A percentile compares a stretch with the other conserved stretches of the same genome.
Evolutionary conservation across 192 early-diverging fungal species (phyloP).

Genomic region (Rhizophagus sp.): DNA sequence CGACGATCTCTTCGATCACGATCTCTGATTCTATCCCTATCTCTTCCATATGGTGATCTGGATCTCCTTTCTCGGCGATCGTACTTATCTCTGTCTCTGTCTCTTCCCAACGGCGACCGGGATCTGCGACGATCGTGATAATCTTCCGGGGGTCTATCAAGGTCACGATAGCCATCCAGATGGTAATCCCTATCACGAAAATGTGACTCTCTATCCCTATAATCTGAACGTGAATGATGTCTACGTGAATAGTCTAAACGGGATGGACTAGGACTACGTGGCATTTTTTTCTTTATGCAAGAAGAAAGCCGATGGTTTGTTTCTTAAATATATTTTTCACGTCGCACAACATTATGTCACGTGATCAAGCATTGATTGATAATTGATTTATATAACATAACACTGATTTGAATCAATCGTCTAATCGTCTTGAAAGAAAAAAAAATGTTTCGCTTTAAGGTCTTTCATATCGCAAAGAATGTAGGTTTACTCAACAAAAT

Average conservation of each 20-base stretch:
- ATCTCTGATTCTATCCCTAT: neutral
- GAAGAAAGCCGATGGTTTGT: neutral
- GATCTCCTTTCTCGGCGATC: slow-evolving; percentile 6
- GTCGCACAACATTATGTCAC: too few relatives aligned
- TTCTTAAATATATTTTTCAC: too few relatives aligned
- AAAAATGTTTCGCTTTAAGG: neutral
- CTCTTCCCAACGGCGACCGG: neutral
- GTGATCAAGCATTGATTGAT: neutral
- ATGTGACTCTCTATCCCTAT: neutral
- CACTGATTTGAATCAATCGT: too few relatives aligned
- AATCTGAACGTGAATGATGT: neutral
- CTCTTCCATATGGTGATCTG: neutral
- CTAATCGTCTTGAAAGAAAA: neutral
- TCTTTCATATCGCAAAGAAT: neutral
- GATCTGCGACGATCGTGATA: neutral
- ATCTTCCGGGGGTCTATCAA: neutral
- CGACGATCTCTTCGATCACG: slow-evolving; percentile 7
- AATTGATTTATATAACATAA: too few relatives aligned
- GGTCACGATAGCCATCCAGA: neutral
- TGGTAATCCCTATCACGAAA: neutral
- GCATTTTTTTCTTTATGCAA: neutral
- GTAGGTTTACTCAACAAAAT: neutral
- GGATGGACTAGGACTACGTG: neutral
- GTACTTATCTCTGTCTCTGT: neutral
- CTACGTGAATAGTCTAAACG: neutral